phyloP scores from a whole-genome alignment of 352 stramenopile species.

The Globisporangium cederbergense region DNA sequence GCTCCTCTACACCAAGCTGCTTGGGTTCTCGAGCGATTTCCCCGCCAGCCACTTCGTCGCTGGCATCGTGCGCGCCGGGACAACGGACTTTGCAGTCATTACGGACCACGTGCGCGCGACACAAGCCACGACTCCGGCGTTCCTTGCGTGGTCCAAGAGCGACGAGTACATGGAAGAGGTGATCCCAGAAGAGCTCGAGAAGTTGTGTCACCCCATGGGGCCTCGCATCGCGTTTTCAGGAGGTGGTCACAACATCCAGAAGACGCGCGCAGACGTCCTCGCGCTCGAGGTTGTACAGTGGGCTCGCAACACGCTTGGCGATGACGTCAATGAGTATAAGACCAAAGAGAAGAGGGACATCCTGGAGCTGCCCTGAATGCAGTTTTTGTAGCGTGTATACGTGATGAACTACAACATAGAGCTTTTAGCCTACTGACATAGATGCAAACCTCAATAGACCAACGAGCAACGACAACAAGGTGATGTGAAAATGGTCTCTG shows the following conservation, averaged over 20 bases:
- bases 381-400: background rate
- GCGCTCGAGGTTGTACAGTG: constrained; percentile 23
- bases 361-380: background rate
- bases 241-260: constrained; percentile 61
- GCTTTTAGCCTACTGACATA: too few species aligned
- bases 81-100: constrained; percentile 39
- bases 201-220: constrained; percentile 23
- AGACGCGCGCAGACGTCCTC: constrained; percentile 39
- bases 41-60: constrained; percentile 35
- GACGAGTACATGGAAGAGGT: constrained; percentile 49
- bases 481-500: too few species aligned
- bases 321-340: background rate
- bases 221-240: constrained; percentile 34
- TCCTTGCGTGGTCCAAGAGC: constrained; percentile 42
- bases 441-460: too few species aligned
- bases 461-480: too few species aligned
- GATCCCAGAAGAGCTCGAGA: constrained; percentile 32
- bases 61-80: constrained; percentile 36
- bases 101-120: constrained; percentile 25
- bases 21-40: constrained; percentile 25
- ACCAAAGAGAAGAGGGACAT: background rate
- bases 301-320: constrained; percentile 18
- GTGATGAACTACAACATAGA: too few species aligned
- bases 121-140: constrained; percentile 23
- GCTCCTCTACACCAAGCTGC: constrained; percentile 33